Base-by-base conservation (phyloP, 768 basidiomycete genomes). In the Agaricus subrufescens region DNA sequence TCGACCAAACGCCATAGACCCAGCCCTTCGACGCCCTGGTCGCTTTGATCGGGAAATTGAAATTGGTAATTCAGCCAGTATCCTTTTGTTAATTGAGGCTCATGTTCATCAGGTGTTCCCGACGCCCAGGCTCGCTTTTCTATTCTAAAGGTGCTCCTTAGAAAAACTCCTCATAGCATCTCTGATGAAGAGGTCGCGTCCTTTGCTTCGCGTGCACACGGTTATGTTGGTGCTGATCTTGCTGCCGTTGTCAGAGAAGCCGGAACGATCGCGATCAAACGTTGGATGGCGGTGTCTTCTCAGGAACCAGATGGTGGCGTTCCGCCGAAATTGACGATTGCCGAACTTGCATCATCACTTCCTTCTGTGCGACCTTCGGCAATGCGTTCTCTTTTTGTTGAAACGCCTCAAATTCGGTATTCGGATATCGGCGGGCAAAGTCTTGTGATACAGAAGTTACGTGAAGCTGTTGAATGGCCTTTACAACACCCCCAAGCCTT, bases 181-280 rank as follows among this genome's bases (percentile, higher is more conserved):
- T 67, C 81, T 0, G 67, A 72, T 2, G 73, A 75, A 0, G 84
- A 90, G 9, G 80, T 99, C 2, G 72, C 77, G 26, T 61, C 76
- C 2, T 71, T 98, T 15, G 88, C 95, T 0, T 77, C 82, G 10
- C 82, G 82, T 31, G 94, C 94, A 10, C 94, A 99, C 60, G 97
- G 97, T 0, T 98, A 95, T 67, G 97, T 99, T 46, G 97, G 96
- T 6, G 97, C 97, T 4, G 97, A 99, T 69, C 78, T 99, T 44
- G 86, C 87, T 31, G 92, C 94, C 0, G 85, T 98, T 52, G 84
- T 98, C 25, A 88, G 96, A 31, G 91, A 96, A 70, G 94, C 94
- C 8, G 95, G 95, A 2, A 94, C 94, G 2, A 70, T 84, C 23
- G 90, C 94, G 2, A 96, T 99, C 67, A 95, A 95, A 63, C 85